Evolutionary conservation across 2,329 filamentous ascomycete species (phyloP).

Genomic region (Trichophyton verrucosum): DNA sequence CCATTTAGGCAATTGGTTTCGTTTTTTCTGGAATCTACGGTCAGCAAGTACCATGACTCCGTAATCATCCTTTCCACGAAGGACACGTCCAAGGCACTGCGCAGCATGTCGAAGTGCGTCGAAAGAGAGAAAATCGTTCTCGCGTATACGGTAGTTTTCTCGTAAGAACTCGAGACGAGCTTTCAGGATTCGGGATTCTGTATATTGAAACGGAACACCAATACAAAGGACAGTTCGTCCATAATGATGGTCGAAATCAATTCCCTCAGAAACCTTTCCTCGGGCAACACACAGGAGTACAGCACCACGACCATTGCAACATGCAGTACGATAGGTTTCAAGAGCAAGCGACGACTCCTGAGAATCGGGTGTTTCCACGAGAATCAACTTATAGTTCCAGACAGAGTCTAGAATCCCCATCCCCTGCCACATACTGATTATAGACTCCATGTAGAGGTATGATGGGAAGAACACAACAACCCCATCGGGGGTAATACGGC

Average conservation of each 20-base stretch:
- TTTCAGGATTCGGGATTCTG: conserved; percentile 91
- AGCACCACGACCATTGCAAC: conserved; percentile 90
- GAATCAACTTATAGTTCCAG: conserved; percentile 97
- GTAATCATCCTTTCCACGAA: conserved; percentile 95
- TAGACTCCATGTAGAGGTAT: conserved; percentile 98
- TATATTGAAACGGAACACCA: conserved; percentile 96
- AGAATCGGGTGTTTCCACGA: conserved; percentile 93
- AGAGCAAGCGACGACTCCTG: conserved; percentile 93
- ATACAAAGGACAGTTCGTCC: conserved; percentile 92
- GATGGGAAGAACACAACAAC: conserved; percentile 99
- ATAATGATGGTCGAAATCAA: conserved; percentile 98
- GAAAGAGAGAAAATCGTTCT: conserved; percentile 96
- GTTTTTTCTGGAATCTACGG: conserved; percentile 83
- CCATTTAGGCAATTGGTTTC: conserved; percentile 86
- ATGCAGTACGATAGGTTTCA: conserved; percentile 93
- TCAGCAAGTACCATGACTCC: conserved; percentile 99
- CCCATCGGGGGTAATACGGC: conserved; percentile 88
- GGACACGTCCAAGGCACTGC: conserved; percentile 85
- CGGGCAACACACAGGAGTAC: conserved; percentile 89
- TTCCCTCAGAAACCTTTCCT: conserved; percentile 94
- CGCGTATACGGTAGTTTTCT: conserved; percentile 90
- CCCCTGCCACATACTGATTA: conserved; percentile 98
- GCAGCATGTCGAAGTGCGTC: conserved; percentile 99
- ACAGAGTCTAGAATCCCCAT: conserved; percentile 97
- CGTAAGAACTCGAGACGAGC: conserved; percentile 90